Percentiles rank a stretch among this genome's conserved stretches.
phyloP scores from a whole-genome alignment of 441 rosid species.

The Bruguiera hainesii region DNA sequence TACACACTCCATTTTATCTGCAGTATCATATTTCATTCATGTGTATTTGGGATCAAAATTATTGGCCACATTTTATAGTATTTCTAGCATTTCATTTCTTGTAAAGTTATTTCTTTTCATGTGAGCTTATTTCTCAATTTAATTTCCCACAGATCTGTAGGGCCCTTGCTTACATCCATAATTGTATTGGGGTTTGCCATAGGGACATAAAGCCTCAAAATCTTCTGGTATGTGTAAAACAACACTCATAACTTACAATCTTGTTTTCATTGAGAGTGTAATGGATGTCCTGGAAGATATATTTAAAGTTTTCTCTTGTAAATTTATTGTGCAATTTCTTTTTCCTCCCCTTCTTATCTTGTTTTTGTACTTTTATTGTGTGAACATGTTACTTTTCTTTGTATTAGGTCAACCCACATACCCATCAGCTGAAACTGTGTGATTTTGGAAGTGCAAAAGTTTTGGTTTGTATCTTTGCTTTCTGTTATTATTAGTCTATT shows the following conservation, averaged over 20 bases:
- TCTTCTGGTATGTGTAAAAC: slow-evolving; percentile 32
- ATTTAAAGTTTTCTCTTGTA: not conserved
- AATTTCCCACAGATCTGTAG: slow-evolving; percentile 36
- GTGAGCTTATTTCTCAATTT: not conserved
- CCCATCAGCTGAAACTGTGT: slow-evolving; percentile 88
- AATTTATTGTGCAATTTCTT: not conserved
- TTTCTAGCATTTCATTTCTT: not conserved
- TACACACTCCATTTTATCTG: not conserved
- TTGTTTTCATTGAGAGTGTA: no score
- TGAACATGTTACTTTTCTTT: not conserved
- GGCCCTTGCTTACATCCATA: slow-evolving; percentile 51
- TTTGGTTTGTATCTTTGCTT: slow-evolving; percentile 52
- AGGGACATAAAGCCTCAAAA: slow-evolving; percentile 56
- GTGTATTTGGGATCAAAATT: not conserved
- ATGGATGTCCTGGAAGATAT: not conserved
- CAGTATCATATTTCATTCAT: not conserved
- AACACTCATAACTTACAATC: no score
- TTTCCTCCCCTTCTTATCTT: not conserved
- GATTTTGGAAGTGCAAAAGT: slow-evolving; percentile 99
- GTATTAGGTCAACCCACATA: slow-evolving; percentile 82
- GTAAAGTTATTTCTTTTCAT: no score
- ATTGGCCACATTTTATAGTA: not conserved
- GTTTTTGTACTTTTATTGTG: slow-evolving; percentile 5
- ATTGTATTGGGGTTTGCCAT: slow-evolving; percentile 45
- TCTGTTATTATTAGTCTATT: not conserved